Percentiles rank a stretch among this genome's conserved stretches.
Evolutionary conservation across 2,329 filamentous ascomycete species (phyloP).

Genomic region (Neonectria magnoliae): DNA sequence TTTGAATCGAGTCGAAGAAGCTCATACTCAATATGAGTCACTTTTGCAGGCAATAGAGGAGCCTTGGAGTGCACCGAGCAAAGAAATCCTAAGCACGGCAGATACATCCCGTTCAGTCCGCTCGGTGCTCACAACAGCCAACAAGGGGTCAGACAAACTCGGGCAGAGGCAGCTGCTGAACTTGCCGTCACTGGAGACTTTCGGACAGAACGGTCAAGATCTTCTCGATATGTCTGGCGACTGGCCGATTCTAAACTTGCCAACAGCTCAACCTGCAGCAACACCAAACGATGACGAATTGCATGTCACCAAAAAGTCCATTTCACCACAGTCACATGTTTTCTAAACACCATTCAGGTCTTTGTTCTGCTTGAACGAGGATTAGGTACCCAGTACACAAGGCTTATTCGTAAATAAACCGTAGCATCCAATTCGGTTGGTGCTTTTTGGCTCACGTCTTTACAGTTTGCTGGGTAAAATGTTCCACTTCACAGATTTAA

Average conservation of each 20-base stretch:
- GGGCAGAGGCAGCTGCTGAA: too few relatives aligned
- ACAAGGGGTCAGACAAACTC: neutral
- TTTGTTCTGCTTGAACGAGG: neutral
- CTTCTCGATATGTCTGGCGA: neutral
- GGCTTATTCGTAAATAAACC: neutral
- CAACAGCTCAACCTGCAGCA: neutral
- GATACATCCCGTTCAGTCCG: neutral
- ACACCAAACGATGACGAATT: neutral
- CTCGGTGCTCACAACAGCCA: too few relatives aligned
- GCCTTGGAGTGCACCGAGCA: neutral
- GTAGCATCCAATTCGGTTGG: neutral
- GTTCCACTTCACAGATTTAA: constrained; percentile 44
- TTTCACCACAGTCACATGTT: neutral
- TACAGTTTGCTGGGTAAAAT: constrained; percentile 28
- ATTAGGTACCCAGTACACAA: neutral
- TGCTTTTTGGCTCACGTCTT: neutral
- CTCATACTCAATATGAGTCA: neutral
- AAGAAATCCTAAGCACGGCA: neutral
- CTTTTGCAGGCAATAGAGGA: neutral
- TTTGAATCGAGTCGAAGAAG: neutral
- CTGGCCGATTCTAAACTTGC: neutral
- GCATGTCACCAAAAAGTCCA: neutral
- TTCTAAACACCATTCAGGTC: neutral
- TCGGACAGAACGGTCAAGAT: neutral
- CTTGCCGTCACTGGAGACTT: too few relatives aligned